Percentiles rank a stretch among this genome's conserved stretches.
Conservation (phyloP, 805 yeast genomes). For the Saccharomycopsis sp. region DNA sequence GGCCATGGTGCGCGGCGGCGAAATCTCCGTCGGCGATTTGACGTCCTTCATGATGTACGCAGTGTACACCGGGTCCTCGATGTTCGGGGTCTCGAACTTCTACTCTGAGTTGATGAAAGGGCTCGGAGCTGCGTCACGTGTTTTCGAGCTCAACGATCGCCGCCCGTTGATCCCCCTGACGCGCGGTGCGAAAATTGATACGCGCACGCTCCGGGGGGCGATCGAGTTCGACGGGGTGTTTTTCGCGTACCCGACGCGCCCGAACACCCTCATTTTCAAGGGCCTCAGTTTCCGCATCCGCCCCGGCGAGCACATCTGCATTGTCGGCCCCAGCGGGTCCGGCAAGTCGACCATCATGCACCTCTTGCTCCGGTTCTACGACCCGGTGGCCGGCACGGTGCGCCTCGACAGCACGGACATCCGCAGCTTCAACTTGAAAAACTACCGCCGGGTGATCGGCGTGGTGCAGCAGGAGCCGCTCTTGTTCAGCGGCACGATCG, state of each 20-base stretch:
- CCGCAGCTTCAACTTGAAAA: slow-evolving; percentile 58
- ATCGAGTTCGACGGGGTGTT: slow-evolving; percentile 56
- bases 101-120: slow-evolving; percentile 96
- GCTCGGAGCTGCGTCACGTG: slow-evolving; percentile 88
- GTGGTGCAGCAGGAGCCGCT: slow-evolving; percentile 92
- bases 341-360: slow-evolving; percentile 90
- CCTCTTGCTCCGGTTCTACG: slow-evolving; percentile 75
- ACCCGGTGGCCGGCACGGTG: slow-evolving; percentile 61
- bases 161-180: slow-evolving; percentile 65
- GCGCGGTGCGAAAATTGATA: slow-evolving; percentile 43
- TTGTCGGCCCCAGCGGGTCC: slow-evolving; percentile 96
- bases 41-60: slow-evolving; percentile 95
- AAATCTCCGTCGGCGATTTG: slow-evolving; percentile 77
- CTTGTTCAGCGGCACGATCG: slow-evolving; percentile 75
- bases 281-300: slow-evolving; percentile 52
- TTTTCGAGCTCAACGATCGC: slow-evolving; percentile 80
- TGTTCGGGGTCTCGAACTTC: slow-evolving; percentile 84
- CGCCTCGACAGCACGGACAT: slow-evolving; percentile 59
- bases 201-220: slow-evolving; percentile 38
- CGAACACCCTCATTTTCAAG: slow-evolving; percentile 58
- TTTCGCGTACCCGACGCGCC: slow-evolving; percentile 82
- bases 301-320: slow-evolving; percentile 84
- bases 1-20: slow-evolving; percentile 69
- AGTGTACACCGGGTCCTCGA: slow-evolving; percentile 87
- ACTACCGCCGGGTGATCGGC: slow-evolving; percentile 71